Percentiles rank a stretch among this genome's conserved stretches.
Conservation (phyloP, 306 rosid genomes). For the Mimosa pudica region DNA sequence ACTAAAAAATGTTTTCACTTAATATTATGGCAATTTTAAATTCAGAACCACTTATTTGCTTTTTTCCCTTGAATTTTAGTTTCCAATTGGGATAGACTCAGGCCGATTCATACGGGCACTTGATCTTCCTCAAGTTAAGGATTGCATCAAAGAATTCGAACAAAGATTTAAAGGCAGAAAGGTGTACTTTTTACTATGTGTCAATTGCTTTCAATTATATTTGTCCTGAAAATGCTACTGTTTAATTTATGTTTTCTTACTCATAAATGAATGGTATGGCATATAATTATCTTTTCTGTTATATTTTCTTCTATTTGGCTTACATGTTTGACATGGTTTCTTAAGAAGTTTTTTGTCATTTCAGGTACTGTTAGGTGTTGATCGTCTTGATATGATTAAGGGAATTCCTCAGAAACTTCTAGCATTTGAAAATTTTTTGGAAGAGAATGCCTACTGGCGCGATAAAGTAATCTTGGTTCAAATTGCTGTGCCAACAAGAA, state of each 20-base stretch:
- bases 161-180: slow-evolving; percentile 81
- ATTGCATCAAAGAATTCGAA: slow-evolving; percentile 63
- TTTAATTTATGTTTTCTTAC: not conserved
- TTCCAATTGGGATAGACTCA: slow-evolving; percentile 88
- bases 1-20: not conserved
- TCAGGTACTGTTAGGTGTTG: slow-evolving; percentile 92
- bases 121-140: slow-evolving; percentile 54
- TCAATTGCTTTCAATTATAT: not conserved
- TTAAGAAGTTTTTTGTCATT: slow-evolving; percentile 32
- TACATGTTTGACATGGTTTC: slow-evolving; percentile 21
- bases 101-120: slow-evolving; percentile 73
- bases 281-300: slow-evolving; percentile 14
- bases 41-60: slow-evolving; percentile 28
- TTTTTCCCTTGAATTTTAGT: slow-evolving; percentile 54
- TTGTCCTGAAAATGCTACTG: not conserved
- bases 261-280: slow-evolving; percentile 4
- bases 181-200: slow-evolving; percentile 48
- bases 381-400: slow-evolving; percentile 94
- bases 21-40: slow-evolving; percentile 10
- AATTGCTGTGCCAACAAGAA: slow-evolving; percentile 95
- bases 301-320: not conserved
- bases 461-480: slow-evolving; percentile 86
- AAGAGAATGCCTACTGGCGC: slow-evolving; percentile 72
- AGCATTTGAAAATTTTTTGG: slow-evolving; percentile 87
- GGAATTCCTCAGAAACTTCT: slow-evolving; percentile 93